Conservation (phyloP, 164 flowering plant species). For the Chloranthus sessilifolius region DNA sequence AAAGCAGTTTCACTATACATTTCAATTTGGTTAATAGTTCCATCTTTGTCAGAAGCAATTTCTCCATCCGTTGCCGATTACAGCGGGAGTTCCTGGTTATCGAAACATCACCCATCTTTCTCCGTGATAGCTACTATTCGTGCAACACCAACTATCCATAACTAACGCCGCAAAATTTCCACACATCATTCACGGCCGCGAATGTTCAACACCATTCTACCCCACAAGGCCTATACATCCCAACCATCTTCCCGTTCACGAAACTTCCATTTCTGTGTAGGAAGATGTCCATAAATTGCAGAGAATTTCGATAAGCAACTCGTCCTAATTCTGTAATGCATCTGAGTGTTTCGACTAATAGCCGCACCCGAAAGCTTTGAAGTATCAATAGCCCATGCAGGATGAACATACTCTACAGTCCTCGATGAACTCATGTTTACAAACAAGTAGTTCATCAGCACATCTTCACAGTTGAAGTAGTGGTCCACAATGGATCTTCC, state of each 20-base stretch:
- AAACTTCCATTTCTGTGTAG: constrained; percentile 42
- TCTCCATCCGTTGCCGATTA: too few species aligned
- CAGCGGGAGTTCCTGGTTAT: too few species aligned
- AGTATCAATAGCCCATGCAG: constrained; percentile 74
- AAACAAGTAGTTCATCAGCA: constrained; percentile 62
- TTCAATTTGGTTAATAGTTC: too few species aligned
- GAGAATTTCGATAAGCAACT: constrained; percentile 50
- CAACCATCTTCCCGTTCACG: constrained; percentile 54
- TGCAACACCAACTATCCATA: too few species aligned
- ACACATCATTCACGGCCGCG: too few species aligned
- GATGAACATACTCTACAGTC: constrained; percentile 68
- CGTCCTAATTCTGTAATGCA: constrained; percentile 55
- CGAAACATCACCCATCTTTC: too few species aligned
- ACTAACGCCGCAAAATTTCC: too few species aligned
- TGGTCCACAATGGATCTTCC: constrained; percentile 62
- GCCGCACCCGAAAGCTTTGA: constrained; percentile 76
- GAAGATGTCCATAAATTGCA: constrained; percentile 54
- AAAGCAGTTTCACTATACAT: too few species aligned
- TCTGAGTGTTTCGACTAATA: constrained; percentile 60
- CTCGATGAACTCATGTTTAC: constrained; percentile 47
- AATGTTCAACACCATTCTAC: too few species aligned
- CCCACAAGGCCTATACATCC: constrained; percentile 44
- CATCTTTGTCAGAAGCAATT: too few species aligned
- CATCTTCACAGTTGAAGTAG: constrained; percentile 77
- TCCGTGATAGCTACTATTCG: too few species aligned